phyloP scores from a whole-genome alignment of 305 asterid species.

The Galium porrigens region DNA sequence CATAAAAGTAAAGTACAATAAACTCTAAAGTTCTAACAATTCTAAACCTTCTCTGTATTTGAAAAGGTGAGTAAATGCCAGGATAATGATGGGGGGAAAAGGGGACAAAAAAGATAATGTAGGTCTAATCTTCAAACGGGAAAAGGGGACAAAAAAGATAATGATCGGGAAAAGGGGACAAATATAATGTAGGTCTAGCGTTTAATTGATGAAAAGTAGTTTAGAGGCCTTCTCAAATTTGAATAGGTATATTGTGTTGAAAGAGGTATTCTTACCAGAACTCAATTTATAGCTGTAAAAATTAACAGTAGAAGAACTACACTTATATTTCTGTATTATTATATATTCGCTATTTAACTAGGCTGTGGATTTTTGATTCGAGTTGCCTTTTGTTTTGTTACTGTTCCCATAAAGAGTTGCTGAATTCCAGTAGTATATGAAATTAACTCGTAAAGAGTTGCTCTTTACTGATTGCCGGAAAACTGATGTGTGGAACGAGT shows the following conservation, averaged over 20 bases:
- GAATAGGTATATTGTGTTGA: too few relatives aligned
- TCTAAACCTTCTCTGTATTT: too few relatives aligned
- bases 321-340: not conserved
- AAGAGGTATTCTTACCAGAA: not conserved
- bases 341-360: not conserved
- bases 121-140: too few relatives aligned
- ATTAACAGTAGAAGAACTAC: not conserved
- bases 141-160: too few relatives aligned
- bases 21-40: too few relatives aligned
- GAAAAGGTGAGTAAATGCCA: too few relatives aligned
- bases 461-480: too few relatives aligned
- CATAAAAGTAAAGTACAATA: too few relatives aligned
- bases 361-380: not conserved
- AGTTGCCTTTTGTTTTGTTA: not conserved
- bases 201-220: not conserved
- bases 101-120: too few relatives aligned
- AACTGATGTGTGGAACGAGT: not conserved
- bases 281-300: not conserved
- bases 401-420: not conserved
- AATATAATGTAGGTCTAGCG: too few relatives aligned
- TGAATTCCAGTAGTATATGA: not conserved
- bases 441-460: not conserved
- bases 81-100: too few relatives aligned
- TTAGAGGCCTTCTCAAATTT: not conserved
- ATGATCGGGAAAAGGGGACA: too few relatives aligned